Percentiles rank a stretch among this genome's conserved stretches.
phyloP scores from a whole-genome alignment of 176 grass and related monocot genomes.

The Alopecurus myosuroides region DNA sequence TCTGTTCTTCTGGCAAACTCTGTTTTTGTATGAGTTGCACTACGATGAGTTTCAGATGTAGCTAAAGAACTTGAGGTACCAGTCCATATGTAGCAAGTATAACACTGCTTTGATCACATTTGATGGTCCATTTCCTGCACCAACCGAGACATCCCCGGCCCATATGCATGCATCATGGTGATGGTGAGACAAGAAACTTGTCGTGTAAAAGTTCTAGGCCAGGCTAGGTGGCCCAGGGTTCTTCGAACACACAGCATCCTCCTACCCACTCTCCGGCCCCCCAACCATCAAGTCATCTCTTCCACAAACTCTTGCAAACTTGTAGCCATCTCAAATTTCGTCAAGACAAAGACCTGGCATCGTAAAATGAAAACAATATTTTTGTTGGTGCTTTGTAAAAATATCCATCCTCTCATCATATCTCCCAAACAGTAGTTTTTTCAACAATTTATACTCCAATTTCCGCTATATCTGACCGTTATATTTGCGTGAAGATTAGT shows the following conservation, averaged over 20 bases:
- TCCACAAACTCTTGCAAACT: neutral
- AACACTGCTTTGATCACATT: neutral
- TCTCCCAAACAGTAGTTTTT: neutral
- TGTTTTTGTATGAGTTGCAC: neutral
- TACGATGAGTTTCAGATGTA: neutral
- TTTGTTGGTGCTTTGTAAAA: neutral
- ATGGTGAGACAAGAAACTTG: neutral
- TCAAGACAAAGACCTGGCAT: neutral
- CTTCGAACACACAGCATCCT: neutral
- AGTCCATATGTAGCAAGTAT: neutral
- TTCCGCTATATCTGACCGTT: neutral
- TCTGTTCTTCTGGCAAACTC: neutral
- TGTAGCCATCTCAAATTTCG: neutral
- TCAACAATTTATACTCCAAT: neutral
- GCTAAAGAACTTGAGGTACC: too few species aligned
- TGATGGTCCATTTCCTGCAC: neutral
- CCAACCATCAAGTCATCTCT: neutral
- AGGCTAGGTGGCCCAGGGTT: neutral
- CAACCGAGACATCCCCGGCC: neutral
- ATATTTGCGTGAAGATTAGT: too few species aligned
- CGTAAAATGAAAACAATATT: neutral
- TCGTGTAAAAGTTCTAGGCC: neutral
- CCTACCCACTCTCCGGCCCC: neutral
- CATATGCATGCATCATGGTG: neutral
- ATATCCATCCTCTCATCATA: neutral